Conservation (phyloP, 2,329 filamentous ascomycete genomes). For the Coccinonectria pachysandricola region DNA sequence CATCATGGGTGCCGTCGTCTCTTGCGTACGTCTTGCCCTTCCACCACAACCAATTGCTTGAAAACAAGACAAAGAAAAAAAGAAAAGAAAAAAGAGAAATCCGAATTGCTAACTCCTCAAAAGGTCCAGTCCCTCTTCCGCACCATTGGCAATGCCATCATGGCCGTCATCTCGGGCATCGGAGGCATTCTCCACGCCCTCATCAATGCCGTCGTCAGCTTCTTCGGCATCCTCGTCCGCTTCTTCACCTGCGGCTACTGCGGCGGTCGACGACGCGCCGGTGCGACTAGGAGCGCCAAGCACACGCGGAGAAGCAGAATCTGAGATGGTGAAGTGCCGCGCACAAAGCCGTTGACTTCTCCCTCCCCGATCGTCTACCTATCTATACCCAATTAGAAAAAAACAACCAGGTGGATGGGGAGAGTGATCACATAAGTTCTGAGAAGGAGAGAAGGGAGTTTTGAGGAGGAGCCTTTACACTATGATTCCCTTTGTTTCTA, state of each 20-base stretch:
- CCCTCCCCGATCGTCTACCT: no score
- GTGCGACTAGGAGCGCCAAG: conserved; percentile 7
- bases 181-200: conserved; percentile 55
- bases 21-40: conserved; percentile 54
- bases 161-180: conserved; percentile 59
- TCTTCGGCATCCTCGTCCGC: conserved; percentile 56
- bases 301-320: conserved; percentile 14
- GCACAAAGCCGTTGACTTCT: no score
- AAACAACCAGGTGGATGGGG: conserved; percentile 1
- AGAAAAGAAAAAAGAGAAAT: no score
- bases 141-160: conserved; percentile 56
- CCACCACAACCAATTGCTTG: neutral
- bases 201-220: conserved; percentile 53
- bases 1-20: conserved; percentile 71
- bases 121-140: conserved; percentile 50
- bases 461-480: neutral
- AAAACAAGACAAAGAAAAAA: no score
- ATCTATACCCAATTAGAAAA: no score
- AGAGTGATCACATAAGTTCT: conserved; percentile 1
- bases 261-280: conserved; percentile 14
- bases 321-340: no score
- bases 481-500: conserved; percentile 6
- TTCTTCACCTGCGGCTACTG: conserved; percentile 48
- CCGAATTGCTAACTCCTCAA: no score
- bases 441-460: neutral